Conservation (phyloP, 768 basidiomycete genomes). For the Psilocybe subaeruginosa region DNA sequence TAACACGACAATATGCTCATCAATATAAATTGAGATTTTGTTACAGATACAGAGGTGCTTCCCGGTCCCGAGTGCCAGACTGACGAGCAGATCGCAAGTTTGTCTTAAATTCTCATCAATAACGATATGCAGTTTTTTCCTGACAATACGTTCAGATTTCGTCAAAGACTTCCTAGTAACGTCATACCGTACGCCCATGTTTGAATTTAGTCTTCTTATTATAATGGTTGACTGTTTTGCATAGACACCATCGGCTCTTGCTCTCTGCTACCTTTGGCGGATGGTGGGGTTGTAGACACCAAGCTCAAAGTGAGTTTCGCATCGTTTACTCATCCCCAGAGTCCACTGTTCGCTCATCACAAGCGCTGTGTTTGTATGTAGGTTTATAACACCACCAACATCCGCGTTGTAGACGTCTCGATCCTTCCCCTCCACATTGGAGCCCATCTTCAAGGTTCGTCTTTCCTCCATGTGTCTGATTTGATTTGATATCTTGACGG, state of each 20-base stretch:
- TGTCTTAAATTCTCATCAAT: not conserved
- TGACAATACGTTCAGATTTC: not conserved
- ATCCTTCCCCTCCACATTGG: conserved; percentile 6
- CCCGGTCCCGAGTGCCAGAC: conserved; percentile 5
- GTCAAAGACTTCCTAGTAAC: conserved; percentile 2
- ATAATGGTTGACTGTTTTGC: not conserved
- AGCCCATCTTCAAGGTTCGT: not conserved
- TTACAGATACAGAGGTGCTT: not conserved
- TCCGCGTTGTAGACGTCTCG: conserved; percentile 3
- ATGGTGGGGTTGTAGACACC: conserved; percentile 10
- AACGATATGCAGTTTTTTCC: not conserved
- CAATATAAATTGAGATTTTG: too few species aligned
- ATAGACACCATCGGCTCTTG: conserved; percentile 14
- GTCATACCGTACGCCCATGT: conserved; percentile 5
- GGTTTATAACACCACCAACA: conserved; percentile 5
- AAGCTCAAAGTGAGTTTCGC: conserved; percentile 6
- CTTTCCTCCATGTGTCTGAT: not conserved
- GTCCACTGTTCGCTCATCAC: not conserved
- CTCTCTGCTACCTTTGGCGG: conserved; percentile 8
- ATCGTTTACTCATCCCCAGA: not conserved
- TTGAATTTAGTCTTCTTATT: not conserved
- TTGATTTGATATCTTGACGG: not conserved
- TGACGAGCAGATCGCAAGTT: conserved; percentile 7
- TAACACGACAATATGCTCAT: not conserved
- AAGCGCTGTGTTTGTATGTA: not conserved